Base-by-base conservation (phyloP, 345 rosid species). In the Gossypium bickii region DNA sequence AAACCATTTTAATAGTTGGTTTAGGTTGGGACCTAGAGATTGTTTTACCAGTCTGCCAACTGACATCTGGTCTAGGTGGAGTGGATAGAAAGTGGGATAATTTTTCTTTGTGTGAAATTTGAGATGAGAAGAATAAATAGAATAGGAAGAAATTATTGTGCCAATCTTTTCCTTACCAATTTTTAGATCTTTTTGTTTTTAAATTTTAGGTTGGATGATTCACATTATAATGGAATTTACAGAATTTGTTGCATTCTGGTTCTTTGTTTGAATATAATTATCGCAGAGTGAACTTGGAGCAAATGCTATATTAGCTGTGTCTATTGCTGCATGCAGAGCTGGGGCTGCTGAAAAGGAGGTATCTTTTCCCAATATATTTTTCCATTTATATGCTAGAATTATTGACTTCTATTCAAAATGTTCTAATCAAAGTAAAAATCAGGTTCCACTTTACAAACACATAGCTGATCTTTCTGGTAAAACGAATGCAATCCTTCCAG, bases 281-380 rank as follows among this genome's bases (percentile, higher is more conserved):
- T 75, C 65, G 57, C 87, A 91, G 99, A 74, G 80, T 80, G 97
- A 93, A 78, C 98, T 95, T 70, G 99, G 98, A 62, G 94, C 88
- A 60, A 95, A 95, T 79, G 98, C 99, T 71, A 86, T 93, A 65
- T 77, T 91, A 78, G 99, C 99, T 76, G 97, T 95, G 61, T 91
- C 99, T 47, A 86, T 95, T 64, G 98, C 99, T 83, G 99, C 98
- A 62, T 95, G 99, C 84, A 95, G 90, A 81, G 99, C 99, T 81
- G 99, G 99, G 62, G 99, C 99, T 81, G 99, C 97, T 78, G 97
- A 89, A 86, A 95, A 89, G 80, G 98, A 93, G 94, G 97, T 82
- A 83, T 24, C 61, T 7, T 63, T 13, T 70, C 68, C 65, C 51
- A 52, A 25, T 53, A 27, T 20, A 24, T 10, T 22, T 58, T 58